Percentiles rank a stretch among this genome's conserved stretches.
phyloP scores from a whole-genome alignment of 2,329 filamentous ascomycete species.

The Fusarium sarcochroum region DNA sequence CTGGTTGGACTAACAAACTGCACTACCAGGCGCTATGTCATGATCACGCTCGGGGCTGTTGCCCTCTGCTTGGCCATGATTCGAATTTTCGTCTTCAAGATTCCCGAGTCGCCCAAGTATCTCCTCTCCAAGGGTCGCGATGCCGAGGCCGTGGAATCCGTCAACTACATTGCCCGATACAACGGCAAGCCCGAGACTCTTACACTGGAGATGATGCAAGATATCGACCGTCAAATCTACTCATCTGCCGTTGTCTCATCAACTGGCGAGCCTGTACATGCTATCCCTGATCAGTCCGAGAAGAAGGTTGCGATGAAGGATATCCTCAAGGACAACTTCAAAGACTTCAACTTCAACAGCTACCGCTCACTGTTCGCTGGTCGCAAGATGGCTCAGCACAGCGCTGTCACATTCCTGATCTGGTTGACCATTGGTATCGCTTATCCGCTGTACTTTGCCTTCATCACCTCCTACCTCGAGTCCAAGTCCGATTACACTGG shows the following conservation, averaged over 20 bases:
- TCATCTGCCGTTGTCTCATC: neutral
- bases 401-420: conserved; percentile 65
- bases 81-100: conserved; percentile 18
- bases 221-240: conserved; percentile 30
- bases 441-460: conserved; percentile 70
- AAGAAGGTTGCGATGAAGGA: conserved; percentile 3
- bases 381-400: conserved; percentile 66
- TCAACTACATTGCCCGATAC: conserved; percentile 25
- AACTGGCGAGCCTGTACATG: neutral
- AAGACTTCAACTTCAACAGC: conserved; percentile 65
- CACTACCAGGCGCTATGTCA: neutral
- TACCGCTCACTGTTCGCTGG: conserved; percentile 69
- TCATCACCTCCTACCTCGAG: conserved; percentile 51
- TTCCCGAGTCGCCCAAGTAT: conserved; percentile 33
- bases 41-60: conserved; percentile 25
- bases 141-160: conserved; percentile 17
- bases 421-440: conserved; percentile 73
- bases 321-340: conserved; percentile 49
- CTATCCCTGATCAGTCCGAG: neutral
- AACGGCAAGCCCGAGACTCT: conserved; percentile 32
- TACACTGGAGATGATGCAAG: conserved; percentile 36
- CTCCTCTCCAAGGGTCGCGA: conserved; percentile 27
- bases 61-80: conserved; percentile 1
- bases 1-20: neutral
- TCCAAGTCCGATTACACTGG: conserved; percentile 27